Evolutionary conservation across 352 stramenopile species (phyloP), one percentile per base, ranked within the genome.

Genomic region (Phytophthora sp.): DNA sequence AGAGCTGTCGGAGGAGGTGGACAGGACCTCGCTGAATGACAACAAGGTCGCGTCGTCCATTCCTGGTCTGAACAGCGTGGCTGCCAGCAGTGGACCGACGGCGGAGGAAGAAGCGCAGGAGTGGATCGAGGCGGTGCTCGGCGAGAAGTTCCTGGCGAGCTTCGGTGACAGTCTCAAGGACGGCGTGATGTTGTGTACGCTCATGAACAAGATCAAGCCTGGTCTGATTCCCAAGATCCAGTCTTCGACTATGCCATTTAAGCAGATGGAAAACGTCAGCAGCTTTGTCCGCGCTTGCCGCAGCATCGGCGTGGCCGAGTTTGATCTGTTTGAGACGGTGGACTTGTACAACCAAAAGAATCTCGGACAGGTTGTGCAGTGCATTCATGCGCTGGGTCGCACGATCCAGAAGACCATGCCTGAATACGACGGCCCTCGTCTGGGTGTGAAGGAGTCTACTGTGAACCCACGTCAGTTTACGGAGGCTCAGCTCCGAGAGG

Each of bases 191-290:
- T 60, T 95, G n/a, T 93, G 84, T 58, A 74, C 74, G 11, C 41
- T 92, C 34, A 77, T 95, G 62, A 95, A 95, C 68, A 82, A 69
- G 46, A 89, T 95, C 51, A 73, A 85, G 35, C 82, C 87, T 10
- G 74, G 76, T 7, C 42, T 78, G 2, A 82, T 92, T 8, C 42
- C 69, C 21, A 69, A 69, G 32, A 88, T 95, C 26, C 77, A 93
- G 71, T 76, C 63, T 15, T 90, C 87, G 2, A 43, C 68, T 5
- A 92, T 90, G 73, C 82, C 84, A 5, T 96, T 97, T 69, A 95
- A 94, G 75, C 88, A 95, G 58, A 97, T 97, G 88, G 89, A 97
- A 59, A 97, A 97, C 62, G 77, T 97, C 42, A 87, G 74, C 7
- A 72, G 63, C 48, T 97, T 97, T 50, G 60, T 97, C 20, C 84